Percentiles rank a stretch among this genome's conserved stretches.
Evolutionary conservation across 805 yeast genomes (phyloP).

Genomic region (Cyberlindnera petersonii): DNA sequence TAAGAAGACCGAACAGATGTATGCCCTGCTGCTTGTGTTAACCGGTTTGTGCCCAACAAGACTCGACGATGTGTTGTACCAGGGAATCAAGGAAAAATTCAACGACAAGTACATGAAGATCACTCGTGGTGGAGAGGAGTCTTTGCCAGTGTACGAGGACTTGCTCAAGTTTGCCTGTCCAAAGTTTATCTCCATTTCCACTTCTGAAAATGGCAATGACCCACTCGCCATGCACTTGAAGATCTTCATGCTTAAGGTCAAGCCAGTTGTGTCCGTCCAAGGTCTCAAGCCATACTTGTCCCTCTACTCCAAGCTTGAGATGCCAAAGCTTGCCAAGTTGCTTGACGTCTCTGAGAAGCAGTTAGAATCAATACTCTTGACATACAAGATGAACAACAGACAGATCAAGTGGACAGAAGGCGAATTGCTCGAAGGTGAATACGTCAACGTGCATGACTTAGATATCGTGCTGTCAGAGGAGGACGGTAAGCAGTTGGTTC

Average conservation of each 20-base stretch:
- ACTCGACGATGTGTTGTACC: constrained; percentile 41
- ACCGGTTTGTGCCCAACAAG: constrained; percentile 44
- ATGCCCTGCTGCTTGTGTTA: constrained; percentile 43
- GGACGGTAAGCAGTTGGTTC: constrained; percentile 31
- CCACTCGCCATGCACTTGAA: constrained; percentile 41
- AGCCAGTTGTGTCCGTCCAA: constrained; percentile 35
- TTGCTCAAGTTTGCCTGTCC: constrained; percentile 45
- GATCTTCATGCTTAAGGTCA: constrained; percentile 40
- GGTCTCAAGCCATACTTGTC: constrained; percentile 42
- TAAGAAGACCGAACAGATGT: constrained; percentile 48
- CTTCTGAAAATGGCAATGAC: constrained; percentile 34
- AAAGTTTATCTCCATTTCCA: constrained; percentile 42
- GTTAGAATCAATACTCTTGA: constrained; percentile 36
- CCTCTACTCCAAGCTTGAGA: constrained; percentile 43
- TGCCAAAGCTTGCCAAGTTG: constrained; percentile 39
- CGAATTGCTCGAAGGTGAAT: constrained; percentile 38
- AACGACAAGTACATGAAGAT: constrained; percentile 42
- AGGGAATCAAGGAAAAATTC: constrained; percentile 43
- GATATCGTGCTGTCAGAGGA: constrained; percentile 41
- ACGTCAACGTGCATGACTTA: constrained; percentile 38
- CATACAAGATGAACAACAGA: constrained; percentile 42
- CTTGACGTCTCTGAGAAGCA: constrained; percentile 32
- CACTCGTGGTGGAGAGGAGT: constrained; percentile 40
- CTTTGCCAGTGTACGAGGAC: constrained; percentile 40
- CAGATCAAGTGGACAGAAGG: constrained; percentile 43